Percentiles rank a stretch among this genome's conserved stretches.
Evolutionary conservation across 148 eudicot genomes (phyloP).

Genomic region (Oxyria digyna): DNA sequence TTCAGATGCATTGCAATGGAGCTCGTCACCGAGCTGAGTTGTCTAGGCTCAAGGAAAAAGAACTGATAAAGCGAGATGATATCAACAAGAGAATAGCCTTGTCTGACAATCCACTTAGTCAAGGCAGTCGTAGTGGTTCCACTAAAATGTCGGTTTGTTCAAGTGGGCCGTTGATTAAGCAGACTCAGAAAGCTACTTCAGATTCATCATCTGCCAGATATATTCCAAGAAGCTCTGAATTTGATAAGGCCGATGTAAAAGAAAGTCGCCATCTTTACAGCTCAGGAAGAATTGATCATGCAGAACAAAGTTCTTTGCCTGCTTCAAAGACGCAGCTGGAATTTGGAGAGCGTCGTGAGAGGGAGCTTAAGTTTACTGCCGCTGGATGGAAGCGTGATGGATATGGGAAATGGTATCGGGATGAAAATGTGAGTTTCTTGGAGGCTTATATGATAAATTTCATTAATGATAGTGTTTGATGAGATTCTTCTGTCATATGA

Average conservation of each 20-base stretch:
- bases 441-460: background rate
- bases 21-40: slow-evolving; percentile 37
- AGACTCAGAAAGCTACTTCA: slow-evolving; percentile 25
- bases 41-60: slow-evolving; percentile 29
- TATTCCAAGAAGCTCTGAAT: background rate
- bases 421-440: slow-evolving; percentile 40
- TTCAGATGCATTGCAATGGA: slow-evolving; percentile 41
- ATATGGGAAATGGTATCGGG: slow-evolving; percentile 52
- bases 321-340: background rate
- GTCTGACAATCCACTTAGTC: slow-evolving; percentile 17
- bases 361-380: slow-evolving; percentile 49
- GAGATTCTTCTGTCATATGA: background rate
- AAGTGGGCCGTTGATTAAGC: slow-evolving; percentile 35
- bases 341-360: slow-evolving; percentile 23
- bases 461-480: too few species aligned
- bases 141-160: background rate
- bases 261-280: background rate
- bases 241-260: slow-evolving; percentile 6
- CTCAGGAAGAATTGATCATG: too few species aligned
- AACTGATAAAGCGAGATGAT: slow-evolving; percentile 18
- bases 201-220: slow-evolving; percentile 19
- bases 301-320: background rate
- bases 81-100: slow-evolving; percentile 36
- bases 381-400: slow-evolving; percentile 69
- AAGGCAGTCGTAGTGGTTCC: background rate